phyloP scores from a whole-genome alignment of 768 basidiomycete genomes.

The Myochromella boudieri region DNA sequence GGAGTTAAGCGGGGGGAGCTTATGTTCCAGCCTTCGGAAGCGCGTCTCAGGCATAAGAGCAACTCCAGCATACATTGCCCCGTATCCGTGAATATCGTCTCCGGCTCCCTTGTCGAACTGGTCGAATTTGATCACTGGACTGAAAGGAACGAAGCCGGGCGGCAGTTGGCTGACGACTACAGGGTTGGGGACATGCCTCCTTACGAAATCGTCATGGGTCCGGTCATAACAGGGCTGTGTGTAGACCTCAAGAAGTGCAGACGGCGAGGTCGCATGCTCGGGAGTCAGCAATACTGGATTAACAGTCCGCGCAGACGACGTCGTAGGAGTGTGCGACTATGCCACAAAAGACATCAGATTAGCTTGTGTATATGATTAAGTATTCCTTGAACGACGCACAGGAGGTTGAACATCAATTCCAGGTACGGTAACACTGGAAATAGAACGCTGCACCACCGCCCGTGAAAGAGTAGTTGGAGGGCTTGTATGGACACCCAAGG shows the following conservation, averaged over 20 bases:
- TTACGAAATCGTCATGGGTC: not conserved
- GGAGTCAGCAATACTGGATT: slow-evolving; percentile 45
- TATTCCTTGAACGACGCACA: slow-evolving; percentile 34
- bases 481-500: not conserved
- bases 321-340: slow-evolving; percentile 44
- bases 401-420: slow-evolving; percentile 48
- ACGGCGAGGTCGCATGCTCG: slow-evolving; percentile 31
- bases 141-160: slow-evolving; percentile 37
- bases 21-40: not conserved
- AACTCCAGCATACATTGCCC: slow-evolving; percentile 7
- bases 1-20: not conserved
- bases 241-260: slow-evolving; percentile 15
- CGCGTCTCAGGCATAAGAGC: slow-evolving; percentile 3
- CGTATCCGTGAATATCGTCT: slow-evolving; percentile 1
- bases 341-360: no score
- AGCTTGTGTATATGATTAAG: no score
- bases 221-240: slow-evolving; percentile 5
- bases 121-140: slow-evolving; percentile 24
- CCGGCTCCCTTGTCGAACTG: slow-evolving; percentile 5
- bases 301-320: slow-evolving; percentile 27
- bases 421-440: slow-evolving; percentile 35
- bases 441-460: slow-evolving; percentile 21
- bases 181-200: not conserved
- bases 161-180: slow-evolving; percentile 29
- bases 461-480: slow-evolving; percentile 24